Percentiles rank a stretch among this genome's conserved stretches.
Conservation (phyloP, 441 rosid genomes). For the Jatropha podagrica region DNA sequence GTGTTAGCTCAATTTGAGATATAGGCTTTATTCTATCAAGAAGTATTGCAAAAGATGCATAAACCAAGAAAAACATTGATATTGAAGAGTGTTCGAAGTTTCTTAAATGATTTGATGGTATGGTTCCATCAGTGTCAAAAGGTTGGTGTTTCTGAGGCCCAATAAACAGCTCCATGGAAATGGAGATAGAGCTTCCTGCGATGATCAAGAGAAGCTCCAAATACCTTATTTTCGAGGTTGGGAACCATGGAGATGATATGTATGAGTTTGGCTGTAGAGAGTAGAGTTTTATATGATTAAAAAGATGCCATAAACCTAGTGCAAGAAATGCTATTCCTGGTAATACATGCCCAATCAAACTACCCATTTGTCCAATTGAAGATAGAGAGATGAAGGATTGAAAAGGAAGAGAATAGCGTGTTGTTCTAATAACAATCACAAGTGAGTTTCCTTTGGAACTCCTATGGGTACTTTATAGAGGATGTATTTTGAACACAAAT, state of each 20-base stretch:
- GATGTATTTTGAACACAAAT: slow-evolving; percentile 10
- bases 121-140: slow-evolving; percentile 63
- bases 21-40: slow-evolving; percentile 39
- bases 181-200: slow-evolving; percentile 23
- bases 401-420: too few species aligned
- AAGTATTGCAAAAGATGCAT: slow-evolving; percentile 50
- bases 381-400: too few species aligned
- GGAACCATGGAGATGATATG: slow-evolving; percentile 57
- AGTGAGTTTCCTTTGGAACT: too few species aligned
- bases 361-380: slow-evolving; percentile 46
- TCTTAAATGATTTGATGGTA: slow-evolving; percentile 70
- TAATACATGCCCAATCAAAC: slow-evolving; percentile 59
- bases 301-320: slow-evolving; percentile 75
- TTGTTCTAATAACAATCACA: too few species aligned
- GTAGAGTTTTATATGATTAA: slow-evolving; percentile 60
- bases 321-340: slow-evolving; percentile 66
- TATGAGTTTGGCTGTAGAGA: slow-evolving; percentile 48
- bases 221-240: slow-evolving; percentile 44
- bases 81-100: slow-evolving; percentile 77
- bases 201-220: slow-evolving; percentile 58
- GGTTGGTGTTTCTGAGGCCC: slow-evolving; percentile 68
- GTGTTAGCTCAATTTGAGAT: slow-evolving; percentile 35
- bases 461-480: too few species aligned
- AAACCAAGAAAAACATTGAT: slow-evolving; percentile 52
- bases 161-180: slow-evolving; percentile 59